phyloP scores from a whole-genome alignment of 164 flowering plant genomes.

The Piper longum region DNA sequence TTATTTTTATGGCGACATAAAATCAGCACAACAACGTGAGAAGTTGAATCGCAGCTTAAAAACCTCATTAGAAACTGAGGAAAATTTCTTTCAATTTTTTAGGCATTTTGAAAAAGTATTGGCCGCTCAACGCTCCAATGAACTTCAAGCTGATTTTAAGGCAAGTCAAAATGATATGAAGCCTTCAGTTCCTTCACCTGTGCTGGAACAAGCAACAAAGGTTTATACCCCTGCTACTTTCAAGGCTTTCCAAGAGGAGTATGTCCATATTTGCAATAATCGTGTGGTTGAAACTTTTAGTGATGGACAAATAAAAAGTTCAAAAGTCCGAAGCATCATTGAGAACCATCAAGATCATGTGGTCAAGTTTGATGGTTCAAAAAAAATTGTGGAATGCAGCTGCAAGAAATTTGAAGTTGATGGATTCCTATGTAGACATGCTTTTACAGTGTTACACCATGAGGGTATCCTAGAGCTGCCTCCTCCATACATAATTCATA shows the following conservation, averaged over 20 bases:
- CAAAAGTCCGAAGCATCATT: not conserved
- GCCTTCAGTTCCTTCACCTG: not conserved
- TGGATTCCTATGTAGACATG: conserved; percentile 1
- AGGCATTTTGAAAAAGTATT: conserved; percentile 1
- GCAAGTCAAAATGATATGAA: not conserved
- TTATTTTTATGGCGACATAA: conserved; percentile 3
- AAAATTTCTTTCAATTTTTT: not conserved
- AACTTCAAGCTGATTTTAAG: not conserved
- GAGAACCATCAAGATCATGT: not conserved
- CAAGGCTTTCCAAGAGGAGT: not conserved
- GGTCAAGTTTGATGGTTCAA: not conserved
- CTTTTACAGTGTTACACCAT: not conserved
- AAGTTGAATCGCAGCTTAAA: not conserved
- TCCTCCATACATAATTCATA: not conserved
- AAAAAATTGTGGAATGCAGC: not conserved
- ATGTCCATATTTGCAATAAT: not conserved
- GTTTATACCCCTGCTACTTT: not conserved
- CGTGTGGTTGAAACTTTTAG: not conserved
- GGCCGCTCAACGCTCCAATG: not conserved
- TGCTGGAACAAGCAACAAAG: conserved; percentile 1
- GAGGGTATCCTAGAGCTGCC: not conserved
- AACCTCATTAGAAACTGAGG: not conserved
- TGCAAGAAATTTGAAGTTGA: conserved; percentile 1
- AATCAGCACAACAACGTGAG: not conserved
- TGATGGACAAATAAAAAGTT: not conserved